Evolutionary conservation across 2,329 filamentous ascomycete species (phyloP).

Genomic region (Fusarium sp.): DNA sequence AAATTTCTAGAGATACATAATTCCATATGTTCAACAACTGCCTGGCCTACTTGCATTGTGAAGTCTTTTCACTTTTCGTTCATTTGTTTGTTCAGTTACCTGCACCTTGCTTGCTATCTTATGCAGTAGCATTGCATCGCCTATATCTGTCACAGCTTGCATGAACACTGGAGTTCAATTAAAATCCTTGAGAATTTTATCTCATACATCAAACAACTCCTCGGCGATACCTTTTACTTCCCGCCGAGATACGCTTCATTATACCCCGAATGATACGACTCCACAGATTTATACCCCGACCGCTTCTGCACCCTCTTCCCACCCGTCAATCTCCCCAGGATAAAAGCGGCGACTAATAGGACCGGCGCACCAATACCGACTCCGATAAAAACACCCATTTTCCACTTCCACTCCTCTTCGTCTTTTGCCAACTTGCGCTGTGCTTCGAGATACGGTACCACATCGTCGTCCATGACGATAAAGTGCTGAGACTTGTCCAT

Average conservation of each 20-base stretch:
- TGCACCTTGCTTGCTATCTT: background rate
- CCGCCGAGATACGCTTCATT: slow-evolving; percentile 28
- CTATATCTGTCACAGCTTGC: slow-evolving; percentile 1
- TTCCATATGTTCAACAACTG: slow-evolving; percentile 47
- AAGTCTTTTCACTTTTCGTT: background rate
- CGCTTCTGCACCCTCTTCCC: slow-evolving; percentile 21
- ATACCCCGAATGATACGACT: slow-evolving; percentile 29
- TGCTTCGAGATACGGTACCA: slow-evolving; percentile 23
- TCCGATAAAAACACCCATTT: slow-evolving; percentile 24
- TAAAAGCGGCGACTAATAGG: slow-evolving; percentile 18
- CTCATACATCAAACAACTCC: slow-evolving; percentile 5
- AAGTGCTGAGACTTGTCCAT: slow-evolving; percentile 37
- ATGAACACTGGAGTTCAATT: slow-evolving; percentile 26
- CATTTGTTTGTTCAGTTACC: no score
- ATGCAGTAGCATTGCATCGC: slow-evolving; percentile 14
- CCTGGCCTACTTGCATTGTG: background rate
- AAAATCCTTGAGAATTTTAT: slow-evolving; percentile 18
- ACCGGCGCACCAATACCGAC: slow-evolving; percentile 25
- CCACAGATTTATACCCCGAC: slow-evolving; percentile 31
- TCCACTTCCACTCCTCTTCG: slow-evolving; percentile 15
- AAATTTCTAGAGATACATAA: slow-evolving; percentile 48
- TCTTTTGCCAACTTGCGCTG: slow-evolving; percentile 5
- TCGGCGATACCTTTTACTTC: slow-evolving; percentile 18
- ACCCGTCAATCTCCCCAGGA: slow-evolving; percentile 7
- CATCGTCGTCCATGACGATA: slow-evolving; percentile 26